A percentile compares a stretch with the other conserved stretches of the same genome.
These are phyloP conservation scores for Hymenoscyphus repandus DNA, from an alignment of 2,329 filamentous ascomycete species.

Conservation along the genomic window DNA sequence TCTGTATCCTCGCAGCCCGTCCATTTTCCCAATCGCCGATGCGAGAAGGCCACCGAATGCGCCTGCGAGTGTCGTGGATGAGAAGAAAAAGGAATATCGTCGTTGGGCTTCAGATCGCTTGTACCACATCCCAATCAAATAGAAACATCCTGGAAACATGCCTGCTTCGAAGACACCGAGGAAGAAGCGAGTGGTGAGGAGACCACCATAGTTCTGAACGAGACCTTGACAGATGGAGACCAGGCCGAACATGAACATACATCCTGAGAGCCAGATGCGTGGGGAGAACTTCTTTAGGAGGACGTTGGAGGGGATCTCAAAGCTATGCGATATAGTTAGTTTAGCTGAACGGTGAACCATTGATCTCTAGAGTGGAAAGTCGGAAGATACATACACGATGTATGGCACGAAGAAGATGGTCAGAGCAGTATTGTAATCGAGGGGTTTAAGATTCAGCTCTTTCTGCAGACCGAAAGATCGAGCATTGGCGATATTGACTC, in stretches of 20 bases:
- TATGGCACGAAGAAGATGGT: slow-evolving; percentile 83
- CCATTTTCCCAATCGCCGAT: slow-evolving; percentile 85
- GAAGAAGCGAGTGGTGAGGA: slow-evolving; percentile 80
- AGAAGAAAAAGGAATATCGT: slow-evolving; percentile 92
- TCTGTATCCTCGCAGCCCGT: slow-evolving; percentile 58
- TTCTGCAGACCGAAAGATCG: slow-evolving; percentile 58
- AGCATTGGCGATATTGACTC: slow-evolving; percentile 78
- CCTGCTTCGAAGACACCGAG: slow-evolving; percentile 71
- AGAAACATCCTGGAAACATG: slow-evolving; percentile 71
- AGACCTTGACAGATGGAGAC: slow-evolving; percentile 32
- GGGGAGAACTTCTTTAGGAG: slow-evolving; percentile 63
- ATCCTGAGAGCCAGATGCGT: slow-evolving; percentile 67
- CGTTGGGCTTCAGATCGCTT: slow-evolving; percentile 81
- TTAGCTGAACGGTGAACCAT: too few relatives aligned
- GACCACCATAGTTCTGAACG: slow-evolving; percentile 64
- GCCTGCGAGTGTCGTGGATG: slow-evolving; percentile 70
- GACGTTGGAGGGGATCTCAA: slow-evolving; percentile 70
- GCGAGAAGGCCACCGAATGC: slow-evolving; percentile 85
- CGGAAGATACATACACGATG: slow-evolving; percentile 37
- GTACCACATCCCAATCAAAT: slow-evolving; percentile 86
- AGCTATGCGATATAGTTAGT: slow-evolving; percentile 22
- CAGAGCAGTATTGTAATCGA: slow-evolving; percentile 68
- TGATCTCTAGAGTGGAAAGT: too few relatives aligned
- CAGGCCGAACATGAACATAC: slow-evolving; percentile 65
- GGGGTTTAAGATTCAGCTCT: slow-evolving; percentile 55